These are phyloP conservation scores for Herpetospermum pedunculosum DNA, from an alignment of 306 rosid genomes.

Conservation along the genomic window DNA sequence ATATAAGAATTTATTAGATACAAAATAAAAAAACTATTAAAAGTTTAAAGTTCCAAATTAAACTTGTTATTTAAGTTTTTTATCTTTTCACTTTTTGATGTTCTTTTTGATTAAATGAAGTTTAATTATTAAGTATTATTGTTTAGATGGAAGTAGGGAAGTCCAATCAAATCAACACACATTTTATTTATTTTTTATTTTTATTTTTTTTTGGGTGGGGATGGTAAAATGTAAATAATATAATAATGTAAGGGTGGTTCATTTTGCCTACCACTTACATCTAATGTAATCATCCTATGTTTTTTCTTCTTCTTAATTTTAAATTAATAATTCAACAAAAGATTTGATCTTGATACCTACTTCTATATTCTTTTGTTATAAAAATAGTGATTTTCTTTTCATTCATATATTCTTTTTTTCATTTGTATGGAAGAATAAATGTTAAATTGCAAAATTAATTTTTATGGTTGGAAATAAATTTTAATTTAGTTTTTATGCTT, in stretches of 20 bases:
- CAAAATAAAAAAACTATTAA: too few species aligned
- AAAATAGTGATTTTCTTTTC: neutral
- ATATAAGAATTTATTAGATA: too few species aligned
- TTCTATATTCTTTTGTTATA: neutral
- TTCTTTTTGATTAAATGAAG: neutral
- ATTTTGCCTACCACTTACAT: slow-evolving; percentile 10
- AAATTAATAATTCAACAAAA: neutral
- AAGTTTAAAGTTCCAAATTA: too few species aligned
- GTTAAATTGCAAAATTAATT: too few species aligned
- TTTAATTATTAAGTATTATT: neutral
- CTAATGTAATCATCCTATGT: neutral
- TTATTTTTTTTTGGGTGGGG: neutral
- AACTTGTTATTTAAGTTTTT: too few species aligned
- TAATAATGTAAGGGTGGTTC: neutral
- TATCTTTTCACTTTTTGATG: too few species aligned
- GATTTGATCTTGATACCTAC: neutral
- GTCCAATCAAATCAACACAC: neutral
- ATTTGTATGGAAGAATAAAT: too few species aligned
- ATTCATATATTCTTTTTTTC: neutral
- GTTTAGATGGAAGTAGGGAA: neutral
- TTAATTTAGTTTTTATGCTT: too few species aligned
- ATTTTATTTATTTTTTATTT: too few species aligned
- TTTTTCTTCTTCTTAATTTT: neutral
- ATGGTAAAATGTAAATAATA: slow-evolving; percentile 1
- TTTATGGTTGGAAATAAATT: too few species aligned